Evolutionary conservation across 2,329 filamentous ascomycete species (phyloP).

Genomic region (Stromatinia cepivora): DNA sequence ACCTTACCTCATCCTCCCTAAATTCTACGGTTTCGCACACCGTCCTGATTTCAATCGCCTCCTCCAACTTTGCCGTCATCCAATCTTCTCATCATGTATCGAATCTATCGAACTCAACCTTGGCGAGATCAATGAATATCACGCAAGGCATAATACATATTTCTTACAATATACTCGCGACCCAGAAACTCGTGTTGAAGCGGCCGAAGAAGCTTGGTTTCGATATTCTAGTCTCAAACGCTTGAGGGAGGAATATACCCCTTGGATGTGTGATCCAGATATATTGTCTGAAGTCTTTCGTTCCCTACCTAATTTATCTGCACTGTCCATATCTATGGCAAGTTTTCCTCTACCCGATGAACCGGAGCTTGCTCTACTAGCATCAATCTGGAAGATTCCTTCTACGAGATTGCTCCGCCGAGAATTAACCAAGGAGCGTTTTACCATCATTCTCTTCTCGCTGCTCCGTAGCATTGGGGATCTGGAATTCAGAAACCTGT

Average conservation of each 20-base stretch:
- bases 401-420: slow-evolving; percentile 32
- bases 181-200: slow-evolving; percentile 31
- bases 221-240: slow-evolving; percentile 38
- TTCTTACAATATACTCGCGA: slow-evolving; percentile 37
- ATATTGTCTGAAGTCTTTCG: slow-evolving; percentile 29
- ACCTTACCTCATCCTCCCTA: slow-evolving; percentile 27
- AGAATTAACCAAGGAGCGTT: slow-evolving; percentile 31
- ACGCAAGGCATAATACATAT: slow-evolving; percentile 38
- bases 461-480: slow-evolving; percentile 2
- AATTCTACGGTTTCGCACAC: slow-evolving; percentile 27
- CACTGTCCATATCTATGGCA: not conserved
- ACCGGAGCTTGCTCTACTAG: slow-evolving; percentile 26
- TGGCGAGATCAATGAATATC: slow-evolving; percentile 38
- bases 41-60: slow-evolving; percentile 32
- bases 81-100: slow-evolving; percentile 31
- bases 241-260: slow-evolving; percentile 35
- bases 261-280: slow-evolving; percentile 29
- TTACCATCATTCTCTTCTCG: slow-evolving; percentile 30
- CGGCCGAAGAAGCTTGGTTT: slow-evolving; percentile 36
- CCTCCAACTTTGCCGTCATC: slow-evolving; percentile 27
- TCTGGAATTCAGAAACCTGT: slow-evolving; percentile 27
- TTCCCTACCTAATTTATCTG: slow-evolving; percentile 29
- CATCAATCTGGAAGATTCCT: slow-evolving; percentile 35
- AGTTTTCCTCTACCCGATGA: slow-evolving; percentile 1
- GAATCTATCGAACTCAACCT: slow-evolving; percentile 33